Base-by-base conservation (phyloP, 208 protist genomes). In the Crithidia bombi region DNA sequence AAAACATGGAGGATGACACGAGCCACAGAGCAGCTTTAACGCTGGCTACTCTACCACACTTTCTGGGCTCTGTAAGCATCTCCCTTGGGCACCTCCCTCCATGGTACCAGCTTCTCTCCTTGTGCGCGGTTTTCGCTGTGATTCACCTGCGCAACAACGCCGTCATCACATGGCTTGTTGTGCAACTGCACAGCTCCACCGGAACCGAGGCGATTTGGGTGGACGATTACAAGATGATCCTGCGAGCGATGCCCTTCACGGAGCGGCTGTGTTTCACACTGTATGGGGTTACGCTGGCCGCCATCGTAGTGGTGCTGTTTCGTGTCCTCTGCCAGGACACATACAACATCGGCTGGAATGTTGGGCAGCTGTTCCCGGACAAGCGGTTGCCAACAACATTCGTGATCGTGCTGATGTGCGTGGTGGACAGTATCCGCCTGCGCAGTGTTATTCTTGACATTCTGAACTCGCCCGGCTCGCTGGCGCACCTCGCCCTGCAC, bases 251-350 rank as follows among this genome's bases (percentile, higher is more conserved):
- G 89, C 85, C 82, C 23, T 93, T 96, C 66, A 91, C 92, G 52
- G 91, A 96, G 62, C 80, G 89, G 26, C 57, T 96, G 15, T 90
- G 85, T 70, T 91, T 96, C 62, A 92, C 91, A 19, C 63, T 96
- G 11, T 96, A 94, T 70, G 91, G 91, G 11, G 79, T 90, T 3
- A 59, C 78, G 1, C 75, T 96, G 7, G 82, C 76, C n/a, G 35
- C 75, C 17, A 52, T 83, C 5, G 83, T 80, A 0, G 54, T 81
- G 12, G 1, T 85, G 15, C 44, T 89, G 54, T 94, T 86, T 71
- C 54, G 64, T 2, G 43, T 87, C 36, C 91, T 91, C 61, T 88
- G 75, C 44, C 71, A 78, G 38, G 85, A 89, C 38, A 74, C 65
- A 23, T 69, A 84, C 47, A 65, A 73, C 36, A 36, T 87, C 50